These are phyloP conservation scores for maize (Zea mays) DNA, from an alignment of 176 grass and related monocot species.

Conservation along the genomic window Zm-B73-REFERENCE-NAM-5.0 NC_050097.1:45380001-45380500, in stretches of 20 bases:
- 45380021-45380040: neutral
- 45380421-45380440: slow-evolving; percentile 12
- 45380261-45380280: neutral
- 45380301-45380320: slow-evolving; percentile 1
- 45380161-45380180: neutral
- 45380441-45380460: slow-evolving; percentile 12
- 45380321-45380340: neutral
- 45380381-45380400: slow-evolving; percentile 13
- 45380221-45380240: neutral
- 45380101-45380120: neutral
- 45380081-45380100: slow-evolving; percentile 1
- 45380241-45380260: neutral
- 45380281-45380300: neutral
- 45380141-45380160: slow-evolving; percentile 8
- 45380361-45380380: neutral
- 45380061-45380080: slow-evolving; percentile 9
- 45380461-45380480: slow-evolving; percentile 1
- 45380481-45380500: neutral
- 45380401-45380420: neutral
- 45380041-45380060: slow-evolving; percentile 11
- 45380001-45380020: slow-evolving; percentile 8
- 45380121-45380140: neutral
- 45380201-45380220: neutral
- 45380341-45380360: neutral
- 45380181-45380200: neutral